Evolutionary conservation across 305 asterid genomes (phyloP).

Genomic region (Ajuga reptans): DNA sequence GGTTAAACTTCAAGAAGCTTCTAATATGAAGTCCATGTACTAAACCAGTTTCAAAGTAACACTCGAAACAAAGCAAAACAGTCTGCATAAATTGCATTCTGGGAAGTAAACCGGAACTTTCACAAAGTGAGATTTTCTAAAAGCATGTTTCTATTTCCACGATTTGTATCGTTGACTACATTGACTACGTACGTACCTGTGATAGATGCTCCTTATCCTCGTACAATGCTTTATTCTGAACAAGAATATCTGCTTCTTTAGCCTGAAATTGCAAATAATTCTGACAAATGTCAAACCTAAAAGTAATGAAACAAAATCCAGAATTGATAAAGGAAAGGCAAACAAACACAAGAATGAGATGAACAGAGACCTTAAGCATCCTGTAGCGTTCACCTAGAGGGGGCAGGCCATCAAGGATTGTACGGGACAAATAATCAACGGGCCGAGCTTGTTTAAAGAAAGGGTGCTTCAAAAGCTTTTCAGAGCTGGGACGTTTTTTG

Average conservation of each 20-base stretch:
- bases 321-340: conserved; percentile 16
- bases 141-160: neutral
- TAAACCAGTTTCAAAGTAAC: conserved; percentile 1
- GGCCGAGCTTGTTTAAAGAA: conserved; percentile 79
- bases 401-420: conserved; percentile 63
- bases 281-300: neutral
- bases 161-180: neutral
- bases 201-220: conserved; percentile 95
- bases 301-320: conserved; percentile 1
- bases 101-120: neutral
- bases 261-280: conserved; percentile 40
- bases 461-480: conserved; percentile 93
- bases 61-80: neutral
- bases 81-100: neutral
- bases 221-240: conserved; percentile 62
- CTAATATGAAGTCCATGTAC: neutral
- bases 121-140: neutral
- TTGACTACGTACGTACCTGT: conserved; percentile 64
- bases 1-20: neutral
- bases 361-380: conserved; percentile 83
- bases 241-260: conserved; percentile 88
- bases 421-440: conserved; percentile 57
- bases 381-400: conserved; percentile 97
- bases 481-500: conserved; percentile 90
- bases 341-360: conserved; percentile 31